Evolutionary conservation across 495 filamentous ascomycete species (phyloP), one percentile per base, ranked within the genome.

Genomic region (Penicillium cataractarum): DNA sequence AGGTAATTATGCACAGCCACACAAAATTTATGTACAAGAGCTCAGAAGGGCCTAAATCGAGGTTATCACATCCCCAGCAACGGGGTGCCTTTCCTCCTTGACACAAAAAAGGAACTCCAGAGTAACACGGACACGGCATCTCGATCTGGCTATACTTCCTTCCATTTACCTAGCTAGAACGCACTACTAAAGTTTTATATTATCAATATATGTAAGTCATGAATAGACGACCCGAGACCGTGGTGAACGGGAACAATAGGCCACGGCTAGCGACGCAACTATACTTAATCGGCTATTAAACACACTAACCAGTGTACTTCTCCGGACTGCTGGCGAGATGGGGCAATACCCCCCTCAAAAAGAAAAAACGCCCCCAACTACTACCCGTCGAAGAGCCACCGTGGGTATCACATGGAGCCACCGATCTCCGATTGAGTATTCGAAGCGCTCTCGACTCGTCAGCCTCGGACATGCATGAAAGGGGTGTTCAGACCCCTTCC

Each of bases 391-490:
- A 31, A 51, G 15, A n/a, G 9, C 15, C 22, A 17, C 26, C 51
- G 51, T 32, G 44, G 46, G 46, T 60, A 29, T 61, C 58, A 61
- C 58, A 55, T 61, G 58, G 35, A n/a, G 46, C 46, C 26, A 24
- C 21, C 27, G 57, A 60, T 60, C 57, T 52, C 22, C 48, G 57
- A 52, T 59, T 44, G 27, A 17, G 57, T 37, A 52, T 35, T 54
- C 46, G 46, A 24, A 33, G 26, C 37, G 19, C 17, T 44, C 48
- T 17, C 49, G 49, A 61, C 50, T 55, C 37, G 35, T 55, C 58
- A 61, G 58, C 58, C 58, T 60, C 35, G 58, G 58, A 42, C 51
- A 21, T 50, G 49, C 48, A 39, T 6, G 33, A 46, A 46, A 32
- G 29, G 33, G 44, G 44, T 35, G 58, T 53, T 54, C 50, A 46